Base-by-base conservation (phyloP, 2,329 filamentous ascomycete species). In the Ophiostoma australiae region DNA sequence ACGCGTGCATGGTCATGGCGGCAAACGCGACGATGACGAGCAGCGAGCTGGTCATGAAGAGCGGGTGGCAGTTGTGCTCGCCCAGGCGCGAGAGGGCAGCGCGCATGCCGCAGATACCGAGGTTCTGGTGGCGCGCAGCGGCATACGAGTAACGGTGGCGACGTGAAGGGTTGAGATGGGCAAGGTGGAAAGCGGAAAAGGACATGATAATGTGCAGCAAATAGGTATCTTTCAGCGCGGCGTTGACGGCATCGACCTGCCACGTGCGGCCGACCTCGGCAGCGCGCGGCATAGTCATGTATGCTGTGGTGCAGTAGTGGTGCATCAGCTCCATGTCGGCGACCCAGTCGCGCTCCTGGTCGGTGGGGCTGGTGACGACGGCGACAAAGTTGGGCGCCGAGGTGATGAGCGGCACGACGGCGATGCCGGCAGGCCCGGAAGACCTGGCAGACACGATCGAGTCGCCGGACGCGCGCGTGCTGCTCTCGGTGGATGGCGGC, bases 151-250 rank as follows among this genome's bases (percentile, higher is more conserved):
- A 77, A 23, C 73, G 72, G 4, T 73, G 68, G 0, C 76, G 72
- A 10, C 71, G 72, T 13, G 74, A 73, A 1, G 77, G 78, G 10
- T 75, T 72, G 1, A 78, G 39, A 44, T 73, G 74, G 3, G 79
- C 77, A 1, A 80, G 74, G 69, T 80, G 79, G 10, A 77, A 76
- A 4, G 80, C 77, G 15, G 79, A 79, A 61, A 80, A 77, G 37
- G 79, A 78, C 23, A 81, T 76, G 1, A 81, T 66, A 70, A 78
- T 75, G 71, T 81, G 76, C 67, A 81, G 73, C 35, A 81, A 77
- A 70, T 78, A 80, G 7, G 78, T 77, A 1, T 75, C 72, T 7
- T 75, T 69, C 2, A 80, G 72, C 15, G 72, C 75, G 3, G 71
- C 70, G 35, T 75, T 73, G 1, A 80, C 71, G 4, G 75, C 74